Conservation (phyloP, 805 yeast species). For the Candida oleophila region DNA sequence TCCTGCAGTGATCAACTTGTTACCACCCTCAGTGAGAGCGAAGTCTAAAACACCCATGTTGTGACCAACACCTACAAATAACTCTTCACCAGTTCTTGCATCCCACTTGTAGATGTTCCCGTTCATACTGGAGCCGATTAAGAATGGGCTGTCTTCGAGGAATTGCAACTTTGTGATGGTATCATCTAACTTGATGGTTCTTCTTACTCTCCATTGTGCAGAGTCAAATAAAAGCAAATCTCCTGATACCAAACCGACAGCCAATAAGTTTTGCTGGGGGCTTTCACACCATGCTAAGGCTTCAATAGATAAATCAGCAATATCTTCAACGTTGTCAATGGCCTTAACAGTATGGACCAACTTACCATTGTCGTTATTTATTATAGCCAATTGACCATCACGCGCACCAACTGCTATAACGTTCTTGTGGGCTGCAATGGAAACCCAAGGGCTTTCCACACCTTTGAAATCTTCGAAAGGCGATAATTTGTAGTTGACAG, state of each 20-base stretch:
- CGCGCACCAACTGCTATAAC: constrained; percentile 80
- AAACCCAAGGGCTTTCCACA: constrained; percentile 84
- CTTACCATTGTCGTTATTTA: constrained; percentile 74
- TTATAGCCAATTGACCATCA: constrained; percentile 81
- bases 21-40: constrained; percentile 62
- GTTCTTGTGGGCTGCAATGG: constrained; percentile 53
- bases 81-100: constrained; percentile 76
- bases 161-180: constrained; percentile 81
- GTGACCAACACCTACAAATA: constrained; percentile 86
- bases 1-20: constrained; percentile 84
- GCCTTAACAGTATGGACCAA: constrained; percentile 66
- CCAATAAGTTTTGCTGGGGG: constrained; percentile 59
- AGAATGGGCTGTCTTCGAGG: constrained; percentile 50
- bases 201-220: constrained; percentile 83
- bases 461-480: constrained; percentile 68
- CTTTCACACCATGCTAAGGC: constrained; percentile 74
- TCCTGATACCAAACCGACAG: constrained; percentile 89
- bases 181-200: constrained; percentile 66
- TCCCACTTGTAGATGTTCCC: constrained; percentile 89
- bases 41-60: constrained; percentile 92
- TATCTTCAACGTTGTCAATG: constrained; percentile 50
- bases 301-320: constrained; percentile 45
- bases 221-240: constrained; percentile 80
- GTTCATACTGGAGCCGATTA: constrained; percentile 77
- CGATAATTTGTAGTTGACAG: constrained; percentile 63